Evolutionary conservation across 371 early-diverging fungal species (phyloP).

Genomic region (Zopfochytrium polystomum): DNA sequence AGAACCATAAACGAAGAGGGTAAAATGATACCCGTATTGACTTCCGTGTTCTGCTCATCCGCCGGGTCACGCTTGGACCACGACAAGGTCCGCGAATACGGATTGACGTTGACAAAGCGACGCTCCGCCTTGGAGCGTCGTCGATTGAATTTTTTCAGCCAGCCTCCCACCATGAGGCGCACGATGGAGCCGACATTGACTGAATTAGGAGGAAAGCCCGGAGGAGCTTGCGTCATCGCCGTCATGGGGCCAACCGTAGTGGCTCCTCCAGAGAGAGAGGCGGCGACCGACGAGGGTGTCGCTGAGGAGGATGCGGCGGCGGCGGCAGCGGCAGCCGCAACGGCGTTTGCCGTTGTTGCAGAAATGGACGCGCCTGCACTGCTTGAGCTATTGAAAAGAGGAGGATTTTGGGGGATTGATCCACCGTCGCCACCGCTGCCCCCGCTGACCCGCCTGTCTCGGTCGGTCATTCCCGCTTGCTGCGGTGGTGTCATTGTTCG

Average conservation of each 20-base stretch:
- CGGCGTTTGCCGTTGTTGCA: constrained; percentile 3
- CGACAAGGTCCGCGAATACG: constrained; percentile 22
- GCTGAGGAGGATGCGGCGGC: not conserved
- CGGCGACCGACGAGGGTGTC: not conserved
- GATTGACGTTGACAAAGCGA: constrained; percentile 26
- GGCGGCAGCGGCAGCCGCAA: not conserved
- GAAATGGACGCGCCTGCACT: too few species aligned
- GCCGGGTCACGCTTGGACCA: constrained; percentile 23
- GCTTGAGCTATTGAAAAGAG: too few species aligned
- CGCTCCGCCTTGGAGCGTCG: constrained; percentile 17
- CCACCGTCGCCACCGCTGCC: too few species aligned
- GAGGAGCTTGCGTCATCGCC: not conserved
- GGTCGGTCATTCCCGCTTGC: too few species aligned
- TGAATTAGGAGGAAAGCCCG: not conserved
- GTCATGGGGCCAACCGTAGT: not conserved
- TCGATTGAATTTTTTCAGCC: constrained; percentile 23
- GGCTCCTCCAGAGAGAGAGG: not conserved
- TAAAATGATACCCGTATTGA: too few species aligned
- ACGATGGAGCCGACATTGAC: constrained; percentile 23
- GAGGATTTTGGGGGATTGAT: too few species aligned
- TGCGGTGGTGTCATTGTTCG: too few species aligned
- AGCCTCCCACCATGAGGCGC: constrained; percentile 22
- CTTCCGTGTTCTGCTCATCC: not conserved
- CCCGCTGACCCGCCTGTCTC: too few species aligned
- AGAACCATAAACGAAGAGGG: too few species aligned